These are phyloP conservation scores for Alternaria sp. DNA, from an alignment of 2,329 filamentous ascomycete species.

Conservation along the genomic window DNA sequence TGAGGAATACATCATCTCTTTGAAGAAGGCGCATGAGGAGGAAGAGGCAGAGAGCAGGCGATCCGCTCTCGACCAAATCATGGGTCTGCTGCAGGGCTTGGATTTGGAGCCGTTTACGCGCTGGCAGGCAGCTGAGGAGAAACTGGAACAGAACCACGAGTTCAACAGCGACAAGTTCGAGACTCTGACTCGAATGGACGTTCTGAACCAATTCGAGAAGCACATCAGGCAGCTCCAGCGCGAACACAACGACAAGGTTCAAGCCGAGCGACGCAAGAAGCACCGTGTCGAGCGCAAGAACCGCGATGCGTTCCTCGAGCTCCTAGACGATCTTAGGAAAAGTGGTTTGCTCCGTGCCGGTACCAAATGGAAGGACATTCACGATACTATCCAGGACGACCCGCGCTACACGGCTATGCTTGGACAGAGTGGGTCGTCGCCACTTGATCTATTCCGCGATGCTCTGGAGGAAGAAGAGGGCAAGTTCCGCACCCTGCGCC, in stretches of 20 bases:
- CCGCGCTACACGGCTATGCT: conserved; percentile 83
- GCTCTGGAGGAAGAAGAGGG: conserved; percentile 92
- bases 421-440: conserved; percentile 82
- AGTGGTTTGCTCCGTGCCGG: conserved; percentile 87
- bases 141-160: conserved; percentile 78
- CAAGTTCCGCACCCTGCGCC: conserved; percentile 79
- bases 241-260: conserved; percentile 87
- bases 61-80: conserved; percentile 83
- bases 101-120: conserved; percentile 91
- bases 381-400: conserved; percentile 78
- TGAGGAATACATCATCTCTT: conserved; percentile 86
- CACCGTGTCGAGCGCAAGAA: conserved; percentile 84
- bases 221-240: conserved; percentile 94
- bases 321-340: conserved; percentile 77
- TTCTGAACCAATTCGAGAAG: conserved; percentile 91
- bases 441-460: conserved; percentile 96
- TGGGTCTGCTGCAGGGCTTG: conserved; percentile 78
- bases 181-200: conserved; percentile 83
- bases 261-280: conserved; percentile 84
- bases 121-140: conserved; percentile 88
- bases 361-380: conserved; percentile 86
- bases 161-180: conserved; percentile 86
- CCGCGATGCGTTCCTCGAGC: conserved; percentile 78
- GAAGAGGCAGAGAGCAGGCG: conserved; percentile 76
- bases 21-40: conserved; percentile 82